A percentile compares a stretch with the other conserved stretches of the same genome.
Evolutionary conservation across 164 flowering plant genomes (phyloP).

Genomic region (Vitis rupestris): DNA sequence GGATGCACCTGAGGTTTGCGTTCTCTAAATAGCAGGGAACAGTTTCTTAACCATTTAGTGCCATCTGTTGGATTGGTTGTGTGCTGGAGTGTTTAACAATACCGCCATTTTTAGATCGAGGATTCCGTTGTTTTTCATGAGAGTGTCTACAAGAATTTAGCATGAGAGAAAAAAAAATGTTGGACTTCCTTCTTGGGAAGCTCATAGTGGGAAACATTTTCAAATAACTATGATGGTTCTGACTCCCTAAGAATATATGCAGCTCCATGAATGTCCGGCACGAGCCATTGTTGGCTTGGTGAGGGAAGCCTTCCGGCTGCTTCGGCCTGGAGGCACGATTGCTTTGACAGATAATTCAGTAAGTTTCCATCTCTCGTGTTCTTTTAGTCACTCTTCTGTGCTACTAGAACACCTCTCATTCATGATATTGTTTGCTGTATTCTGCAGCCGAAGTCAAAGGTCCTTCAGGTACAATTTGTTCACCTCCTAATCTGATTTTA

Average conservation of each 20-base stretch:
- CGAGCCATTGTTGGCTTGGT: constrained; percentile 47
- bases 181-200: no score
- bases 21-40: no score
- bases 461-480: constrained; percentile 48
- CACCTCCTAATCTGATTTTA: neutral
- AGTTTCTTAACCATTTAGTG: no score
- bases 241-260: constrained; percentile 8
- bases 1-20: no score
- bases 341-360: constrained; percentile 64
- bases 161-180: no score
- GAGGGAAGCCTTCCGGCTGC: constrained; percentile 63
- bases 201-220: no score
- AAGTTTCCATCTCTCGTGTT: neutral
- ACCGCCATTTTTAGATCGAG: no score
- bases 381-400: neutral
- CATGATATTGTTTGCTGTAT: neutral
- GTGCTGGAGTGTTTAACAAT: no score
- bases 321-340: constrained; percentile 70
- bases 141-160: no score
- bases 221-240: no score
- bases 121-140: no score
- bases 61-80: no score
- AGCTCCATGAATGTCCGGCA: constrained; percentile 73
- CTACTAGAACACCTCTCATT: neutral
- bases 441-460: constrained; percentile 77